These are phyloP conservation scores for Dendrocalamus sinicus DNA, from an alignment of 176 grass and related monocot genomes.

Conservation along the genomic window DNA sequence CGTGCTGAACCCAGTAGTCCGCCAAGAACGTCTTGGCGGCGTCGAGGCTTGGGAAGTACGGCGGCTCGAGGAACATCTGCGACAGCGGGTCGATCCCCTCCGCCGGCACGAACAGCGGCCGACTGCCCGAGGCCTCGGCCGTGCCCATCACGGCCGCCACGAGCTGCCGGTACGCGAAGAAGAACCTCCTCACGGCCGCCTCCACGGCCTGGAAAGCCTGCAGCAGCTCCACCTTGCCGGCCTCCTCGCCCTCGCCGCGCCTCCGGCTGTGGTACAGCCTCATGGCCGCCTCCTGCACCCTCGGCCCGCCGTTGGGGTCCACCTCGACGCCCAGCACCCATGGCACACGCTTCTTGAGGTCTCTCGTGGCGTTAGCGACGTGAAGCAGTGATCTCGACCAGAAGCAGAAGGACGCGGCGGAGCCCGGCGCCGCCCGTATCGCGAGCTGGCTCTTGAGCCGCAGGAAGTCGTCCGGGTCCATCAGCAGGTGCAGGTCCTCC, in stretches of 20 bases:
- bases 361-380: constrained; percentile 54
- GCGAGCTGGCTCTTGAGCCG: constrained; percentile 87
- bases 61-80: constrained; percentile 92
- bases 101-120: constrained; percentile 61
- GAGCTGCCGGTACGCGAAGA: constrained; percentile 83
- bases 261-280: constrained; percentile 73
- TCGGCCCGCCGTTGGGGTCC: constrained; percentile 83
- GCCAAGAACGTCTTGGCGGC: constrained; percentile 94
- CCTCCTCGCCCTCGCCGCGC: constrained; percentile 60
- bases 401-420: constrained; percentile 79
- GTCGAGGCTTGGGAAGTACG: constrained; percentile 93
- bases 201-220: constrained; percentile 84
- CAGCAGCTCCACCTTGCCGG: constrained; percentile 78
- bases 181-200: constrained; percentile 72
- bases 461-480: constrained; percentile 95
- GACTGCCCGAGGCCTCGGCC: constrained; percentile 66
- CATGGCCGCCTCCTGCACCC: constrained; percentile 92
- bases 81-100: constrained; percentile 65
- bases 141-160: constrained; percentile 71
- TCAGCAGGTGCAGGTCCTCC: constrained; percentile 89
- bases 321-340: constrained; percentile 80
- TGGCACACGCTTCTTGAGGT: constrained; percentile 74
- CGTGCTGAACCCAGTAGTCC: constrained; percentile 70
- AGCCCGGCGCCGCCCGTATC: constrained; percentile 52
- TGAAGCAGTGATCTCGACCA: constrained; percentile 64